phyloP scores from a whole-genome alignment of 2,329 filamentous ascomycete species.

The Aspergillus hiratsukae region DNA sequence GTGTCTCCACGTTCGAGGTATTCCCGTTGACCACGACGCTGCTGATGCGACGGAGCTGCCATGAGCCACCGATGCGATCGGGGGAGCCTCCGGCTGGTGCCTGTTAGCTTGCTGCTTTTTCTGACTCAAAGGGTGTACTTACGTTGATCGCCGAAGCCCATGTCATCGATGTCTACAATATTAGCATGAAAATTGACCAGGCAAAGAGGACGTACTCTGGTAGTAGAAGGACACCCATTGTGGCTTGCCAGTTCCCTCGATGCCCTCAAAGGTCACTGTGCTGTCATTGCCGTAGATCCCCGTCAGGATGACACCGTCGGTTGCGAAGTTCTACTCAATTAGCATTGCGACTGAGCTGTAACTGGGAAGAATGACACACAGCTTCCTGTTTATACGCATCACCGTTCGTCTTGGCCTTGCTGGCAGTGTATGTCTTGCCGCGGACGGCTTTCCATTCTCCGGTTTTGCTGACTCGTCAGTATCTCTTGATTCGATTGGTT shows the following conservation, averaged over 20 bases:
- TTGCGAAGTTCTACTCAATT: conserved; percentile 42
- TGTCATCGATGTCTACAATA: conserved; percentile 17
- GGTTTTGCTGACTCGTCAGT: conserved; percentile 30
- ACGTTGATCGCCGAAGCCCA: conserved; percentile 25
- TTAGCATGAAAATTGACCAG: background rate
- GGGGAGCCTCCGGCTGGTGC: conserved; percentile 47
- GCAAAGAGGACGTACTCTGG: conserved; percentile 34
- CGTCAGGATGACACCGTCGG: conserved; percentile 45
- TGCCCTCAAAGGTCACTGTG: conserved; percentile 48
- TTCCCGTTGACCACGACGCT: conserved; percentile 57
- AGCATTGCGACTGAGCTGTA: background rate
- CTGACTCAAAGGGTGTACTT: background rate
- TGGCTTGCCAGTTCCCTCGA: conserved; percentile 48
- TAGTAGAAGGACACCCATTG: conserved; percentile 59
- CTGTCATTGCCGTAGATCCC: conserved; percentile 54
- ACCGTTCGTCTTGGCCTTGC: conserved; percentile 44
- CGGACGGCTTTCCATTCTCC: conserved; percentile 46
- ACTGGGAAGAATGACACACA: conserved; percentile 5
- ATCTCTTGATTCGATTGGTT: background rate
- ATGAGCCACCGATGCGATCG: conserved; percentile 56
- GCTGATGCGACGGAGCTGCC: conserved; percentile 57
- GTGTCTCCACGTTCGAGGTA: conserved; percentile 45
- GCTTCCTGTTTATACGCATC: conserved; percentile 54
- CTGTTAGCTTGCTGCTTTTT: background rate
- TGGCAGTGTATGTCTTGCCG: conserved; percentile 47